Percentiles rank a stretch among this genome's conserved stretches.
Evolutionary conservation across 2,329 filamentous ascomycete genomes (phyloP).

Genomic region (Xylariaceae sp.): DNA sequence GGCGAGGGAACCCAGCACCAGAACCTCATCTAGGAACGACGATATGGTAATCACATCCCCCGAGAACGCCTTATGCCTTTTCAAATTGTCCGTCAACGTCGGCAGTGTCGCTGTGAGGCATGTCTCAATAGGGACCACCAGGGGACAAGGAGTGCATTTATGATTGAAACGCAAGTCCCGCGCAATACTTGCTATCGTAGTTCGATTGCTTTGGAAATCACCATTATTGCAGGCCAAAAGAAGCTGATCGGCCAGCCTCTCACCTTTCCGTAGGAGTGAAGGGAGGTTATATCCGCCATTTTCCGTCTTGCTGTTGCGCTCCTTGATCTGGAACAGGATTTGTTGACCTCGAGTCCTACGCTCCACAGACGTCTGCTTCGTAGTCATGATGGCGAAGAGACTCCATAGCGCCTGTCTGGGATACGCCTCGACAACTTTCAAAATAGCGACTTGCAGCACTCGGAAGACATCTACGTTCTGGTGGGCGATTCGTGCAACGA

Average conservation of each 20-base stretch:
- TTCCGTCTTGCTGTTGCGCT: constrained; percentile 47
- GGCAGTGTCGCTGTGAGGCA: constrained; percentile 81
- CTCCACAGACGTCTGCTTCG: constrained; percentile 59
- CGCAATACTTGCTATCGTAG: constrained; percentile 64
- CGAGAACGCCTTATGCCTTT: constrained; percentile 80
- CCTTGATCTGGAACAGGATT: constrained; percentile 47
- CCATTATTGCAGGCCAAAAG: constrained; percentile 75
- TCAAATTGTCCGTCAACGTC: constrained; percentile 62
- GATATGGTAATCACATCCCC: constrained; percentile 79
- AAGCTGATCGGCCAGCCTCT: constrained; percentile 77
- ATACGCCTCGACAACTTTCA: constrained; percentile 79
- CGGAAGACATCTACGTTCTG: constrained; percentile 72
- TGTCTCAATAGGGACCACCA: constrained; percentile 85
- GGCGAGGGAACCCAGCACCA: constrained; percentile 85
- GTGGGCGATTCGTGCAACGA: constrained; percentile 93
- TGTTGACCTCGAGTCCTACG: constrained; percentile 51
- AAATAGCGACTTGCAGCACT: constrained; percentile 70
- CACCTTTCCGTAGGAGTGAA: constrained; percentile 67
- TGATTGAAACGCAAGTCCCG: constrained; percentile 79
- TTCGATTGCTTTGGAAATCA: constrained; percentile 63
- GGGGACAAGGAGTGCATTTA: constrained; percentile 71
- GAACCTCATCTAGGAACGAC: constrained; percentile 77
- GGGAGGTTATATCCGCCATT: constrained; percentile 56
- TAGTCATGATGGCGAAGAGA: constrained; percentile 79
- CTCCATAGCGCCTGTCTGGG: constrained; percentile 91